Evolutionary conservation across 768 basidiomycete species (phyloP), one percentile per base, ranked within the genome.

Genomic region (Phlebiopsis flavidoalba): DNA sequence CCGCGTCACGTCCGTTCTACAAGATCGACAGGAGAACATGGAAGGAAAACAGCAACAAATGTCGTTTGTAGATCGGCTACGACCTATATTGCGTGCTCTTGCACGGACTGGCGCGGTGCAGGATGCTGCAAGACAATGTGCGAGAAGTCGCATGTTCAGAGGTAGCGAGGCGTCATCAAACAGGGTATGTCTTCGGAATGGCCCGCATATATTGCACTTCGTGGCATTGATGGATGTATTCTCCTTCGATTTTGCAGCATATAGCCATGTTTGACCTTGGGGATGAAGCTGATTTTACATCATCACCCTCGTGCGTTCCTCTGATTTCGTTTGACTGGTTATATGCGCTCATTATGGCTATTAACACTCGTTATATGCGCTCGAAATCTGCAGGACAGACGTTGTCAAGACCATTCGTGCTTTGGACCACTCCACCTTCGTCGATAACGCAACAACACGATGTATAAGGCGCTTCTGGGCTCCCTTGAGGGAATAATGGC

Each of bases 11-110:
- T 61, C n/a, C 67, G 65, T 57, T 57, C 67, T 14, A 47, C 63
- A 8, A 33, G 48, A 48, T 4, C 57, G 11, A 58, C 65, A 48
- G 59, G 58, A 5, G 59, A 22, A 2, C 3, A 19, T 8, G 12
- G 52, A 65, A 24, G 24, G 52, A 24, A 56, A 53, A 12, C 69
- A 74, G 55, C 65, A 68, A 24, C 72, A 82, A 59, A 70, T 81
- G 62, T 77, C 77, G 1, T 69, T 92, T 53, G 79, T 79, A 57
- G 88, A 92, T 63, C 77, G 85, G 33, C 66, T 94, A 43, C 80
- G 80, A 26, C 93, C 93, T 2, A 68, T 95, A 49, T 70, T 97
- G 26, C 80, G 86, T 35, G 92, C 91, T n/a, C 79, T 98, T 53
- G 73, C 86, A 22, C 79, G 90, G 61, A 90, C 91, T 0, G 82